These are phyloP conservation scores for Linnemannia zychae DNA, from an alignment of 192 early-diverging fungal genomes.

Conservation along the genomic window DNA sequence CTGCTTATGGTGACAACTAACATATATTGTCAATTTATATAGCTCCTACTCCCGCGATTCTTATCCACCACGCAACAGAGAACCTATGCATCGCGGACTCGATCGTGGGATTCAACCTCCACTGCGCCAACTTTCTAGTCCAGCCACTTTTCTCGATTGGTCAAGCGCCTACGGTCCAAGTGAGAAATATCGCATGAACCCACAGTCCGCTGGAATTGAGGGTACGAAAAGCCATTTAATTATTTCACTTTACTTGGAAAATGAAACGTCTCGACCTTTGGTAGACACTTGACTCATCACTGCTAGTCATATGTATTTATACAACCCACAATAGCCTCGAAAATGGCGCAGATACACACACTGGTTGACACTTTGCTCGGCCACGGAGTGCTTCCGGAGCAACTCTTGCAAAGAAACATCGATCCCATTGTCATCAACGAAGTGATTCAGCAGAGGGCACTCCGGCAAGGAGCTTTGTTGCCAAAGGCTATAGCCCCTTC, in stretches of 20 bases:
- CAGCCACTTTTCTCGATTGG: neutral
- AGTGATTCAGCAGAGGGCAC: conserved; percentile 8
- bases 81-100: neutral
- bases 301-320: neutral
- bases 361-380: conserved; percentile 17
- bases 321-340: neutral
- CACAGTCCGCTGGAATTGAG: neutral
- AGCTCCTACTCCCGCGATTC: conserved; percentile 1
- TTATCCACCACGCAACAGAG: neutral
- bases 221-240: neutral
- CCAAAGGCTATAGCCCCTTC: neutral
- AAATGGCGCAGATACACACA: neutral
- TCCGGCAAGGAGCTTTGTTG: neutral
- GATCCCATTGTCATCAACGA: conserved; percentile 4
- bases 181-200: neutral
- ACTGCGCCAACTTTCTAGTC: neutral
- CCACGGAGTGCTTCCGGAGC: conserved; percentile 18
- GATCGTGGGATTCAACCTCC: neutral
- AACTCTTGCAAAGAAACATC: conserved; percentile 16
- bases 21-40: neutral
- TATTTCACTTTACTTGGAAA: neutral
- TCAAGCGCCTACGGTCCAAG: neutral
- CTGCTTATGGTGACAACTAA: neutral
- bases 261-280: too few species aligned
- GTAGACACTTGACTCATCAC: neutral